These are phyloP conservation scores for Tylopilus sp. DNA, from an alignment of 768 basidiomycete species.

Conservation along the genomic window DNA sequence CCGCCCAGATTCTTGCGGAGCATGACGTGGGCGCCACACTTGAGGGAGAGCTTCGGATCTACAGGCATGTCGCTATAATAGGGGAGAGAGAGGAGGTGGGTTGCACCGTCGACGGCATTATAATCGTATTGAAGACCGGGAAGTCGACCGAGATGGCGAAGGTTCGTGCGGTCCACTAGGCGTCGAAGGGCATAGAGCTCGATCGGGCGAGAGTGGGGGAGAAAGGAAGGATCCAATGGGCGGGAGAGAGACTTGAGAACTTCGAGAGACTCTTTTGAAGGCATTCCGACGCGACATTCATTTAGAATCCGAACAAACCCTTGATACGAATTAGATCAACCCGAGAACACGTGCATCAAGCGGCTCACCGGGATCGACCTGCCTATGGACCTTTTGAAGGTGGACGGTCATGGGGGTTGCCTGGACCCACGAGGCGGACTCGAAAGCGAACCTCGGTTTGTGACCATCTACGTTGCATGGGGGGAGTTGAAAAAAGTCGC, in stretches of 20 bases:
- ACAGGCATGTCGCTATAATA: background rate
- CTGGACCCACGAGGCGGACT: no score
- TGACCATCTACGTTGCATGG: no score
- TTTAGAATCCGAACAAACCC: background rate
- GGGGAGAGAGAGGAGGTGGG: background rate
- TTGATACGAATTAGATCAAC: background rate
- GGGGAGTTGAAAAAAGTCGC: background rate
- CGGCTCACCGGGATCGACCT: background rate
- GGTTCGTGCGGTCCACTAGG: background rate
- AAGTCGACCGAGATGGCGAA: background rate
- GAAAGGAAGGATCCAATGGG: background rate
- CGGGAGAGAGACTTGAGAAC: background rate
- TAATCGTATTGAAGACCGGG: background rate
- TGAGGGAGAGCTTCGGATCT: background rate
- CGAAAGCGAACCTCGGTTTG: no score
- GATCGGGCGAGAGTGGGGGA: background rate
- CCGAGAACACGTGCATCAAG: background rate
- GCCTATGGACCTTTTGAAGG: no score
- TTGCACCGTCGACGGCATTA: background rate
- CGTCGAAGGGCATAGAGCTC: background rate
- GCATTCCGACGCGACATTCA: background rate
- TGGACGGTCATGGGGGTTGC: no score
- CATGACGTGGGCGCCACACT: background rate
- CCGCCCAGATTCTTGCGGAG: background rate
- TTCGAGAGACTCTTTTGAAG: background rate